Conservation (phyloP, 768 basidiomycete species). For the Rubroboletus pulcherrimus region DNA sequence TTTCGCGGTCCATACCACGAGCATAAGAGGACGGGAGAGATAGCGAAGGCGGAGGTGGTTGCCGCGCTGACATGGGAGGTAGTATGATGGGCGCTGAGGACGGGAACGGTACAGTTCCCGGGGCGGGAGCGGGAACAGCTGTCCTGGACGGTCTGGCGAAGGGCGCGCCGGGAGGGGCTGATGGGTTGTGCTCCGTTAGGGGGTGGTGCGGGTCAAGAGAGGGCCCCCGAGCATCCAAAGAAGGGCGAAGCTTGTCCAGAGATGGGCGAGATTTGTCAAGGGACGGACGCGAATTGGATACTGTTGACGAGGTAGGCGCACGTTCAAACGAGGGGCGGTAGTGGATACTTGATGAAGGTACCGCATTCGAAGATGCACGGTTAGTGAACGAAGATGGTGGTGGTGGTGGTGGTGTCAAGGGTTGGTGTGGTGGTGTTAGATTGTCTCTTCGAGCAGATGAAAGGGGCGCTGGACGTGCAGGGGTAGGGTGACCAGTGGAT, state of each 20-base stretch:
- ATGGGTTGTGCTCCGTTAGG: neutral
- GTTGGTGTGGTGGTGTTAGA: neutral
- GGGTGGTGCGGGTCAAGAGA: constrained; percentile 12
- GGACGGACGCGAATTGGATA: constrained; percentile 13
- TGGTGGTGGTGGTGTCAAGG: constrained; percentile 5
- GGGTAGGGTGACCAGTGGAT: constrained; percentile 1
- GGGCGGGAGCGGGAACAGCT: constrained; percentile 8
- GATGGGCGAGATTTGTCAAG: constrained; percentile 15
- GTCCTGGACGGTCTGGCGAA: constrained; percentile 8
- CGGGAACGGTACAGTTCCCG: constrained; percentile 16
- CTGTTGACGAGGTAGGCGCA: constrained; percentile 13
- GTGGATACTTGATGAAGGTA: constrained; percentile 4
- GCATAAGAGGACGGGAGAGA: constrained; percentile 6
- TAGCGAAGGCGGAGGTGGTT: constrained; percentile 16
- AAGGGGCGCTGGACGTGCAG: constrained; percentile 13
- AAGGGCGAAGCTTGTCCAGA: constrained; percentile 15
- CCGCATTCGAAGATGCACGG: constrained; percentile 9
- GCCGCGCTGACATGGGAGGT: constrained; percentile 13
- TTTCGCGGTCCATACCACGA: constrained; percentile 29
- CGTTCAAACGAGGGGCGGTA: constrained; percentile 18
- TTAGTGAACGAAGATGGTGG: constrained; percentile 8
- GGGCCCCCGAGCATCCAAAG: constrained; percentile 14
- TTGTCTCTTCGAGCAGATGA: constrained; percentile 18
- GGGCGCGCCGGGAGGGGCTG: neutral
- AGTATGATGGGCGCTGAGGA: constrained; percentile 3